phyloP scores from a whole-genome alignment of 2,329 filamentous ascomycete species.

The Fusarium brachygibbosum region DNA sequence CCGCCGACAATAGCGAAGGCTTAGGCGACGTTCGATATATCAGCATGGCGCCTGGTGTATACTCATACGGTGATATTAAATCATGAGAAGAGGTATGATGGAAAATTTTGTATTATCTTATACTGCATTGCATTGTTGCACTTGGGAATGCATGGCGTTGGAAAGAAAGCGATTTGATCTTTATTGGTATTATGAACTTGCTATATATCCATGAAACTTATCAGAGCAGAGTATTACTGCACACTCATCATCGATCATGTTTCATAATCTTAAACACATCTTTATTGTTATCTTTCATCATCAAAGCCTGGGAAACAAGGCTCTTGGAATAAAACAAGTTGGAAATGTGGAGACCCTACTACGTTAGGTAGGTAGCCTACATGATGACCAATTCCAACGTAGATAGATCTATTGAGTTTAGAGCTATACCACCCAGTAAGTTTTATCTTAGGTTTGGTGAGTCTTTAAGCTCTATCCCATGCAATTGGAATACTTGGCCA shows the following conservation, averaged over 20 bases:
- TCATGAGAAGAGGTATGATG: conserved; percentile 33
- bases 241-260: background rate
- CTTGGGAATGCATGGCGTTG: conserved; percentile 38
- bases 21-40: conserved; percentile 40
- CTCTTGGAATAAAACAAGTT: background rate
- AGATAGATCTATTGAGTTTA: conserved; percentile 18
- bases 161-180: conserved; percentile 24
- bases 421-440: conserved; percentile 11
- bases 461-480: conserved; percentile 12
- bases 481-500: conserved; percentile 3
- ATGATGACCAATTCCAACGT: background rate
- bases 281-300: background rate
- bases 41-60: conserved; percentile 47
- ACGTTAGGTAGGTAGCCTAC: background rate
- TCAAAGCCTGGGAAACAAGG: background rate
- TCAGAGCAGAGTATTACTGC: background rate
- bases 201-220: background rate
- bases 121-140: conserved; percentile 3
- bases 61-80: conserved; percentile 46
- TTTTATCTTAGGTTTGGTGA: conserved; percentile 14
- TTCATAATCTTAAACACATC: background rate
- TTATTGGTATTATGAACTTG: conserved; percentile 2
- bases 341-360: conserved; percentile 34
- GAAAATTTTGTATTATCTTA: background rate
- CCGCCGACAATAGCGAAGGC: conserved; percentile 26